Percentiles rank a stretch among this genome's conserved stretches.
Conservation (phyloP, 192 early-diverging fungal genomes). For the Phycomyces blakesleeanus region DNA sequence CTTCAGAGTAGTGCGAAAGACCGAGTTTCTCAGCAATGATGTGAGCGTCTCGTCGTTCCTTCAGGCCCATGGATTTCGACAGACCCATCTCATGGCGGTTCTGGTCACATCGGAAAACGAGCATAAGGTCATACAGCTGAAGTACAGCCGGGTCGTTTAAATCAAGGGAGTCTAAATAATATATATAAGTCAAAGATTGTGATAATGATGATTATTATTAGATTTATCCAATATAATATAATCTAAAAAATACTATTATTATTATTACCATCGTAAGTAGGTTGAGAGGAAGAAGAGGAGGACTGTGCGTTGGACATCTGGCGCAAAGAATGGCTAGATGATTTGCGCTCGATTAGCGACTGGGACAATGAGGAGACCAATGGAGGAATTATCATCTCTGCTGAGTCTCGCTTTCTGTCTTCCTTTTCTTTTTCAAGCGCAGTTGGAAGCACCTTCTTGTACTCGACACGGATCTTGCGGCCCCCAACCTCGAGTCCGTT, state of each 20-base stretch:
- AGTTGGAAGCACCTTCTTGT: conserved; percentile 70
- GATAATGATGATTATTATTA: no score
- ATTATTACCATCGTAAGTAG: neutral
- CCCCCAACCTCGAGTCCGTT: conserved; percentile 71
- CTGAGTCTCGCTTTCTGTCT: conserved; percentile 46
- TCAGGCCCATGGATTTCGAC: conserved; percentile 52
- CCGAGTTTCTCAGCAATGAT: conserved; percentile 72
- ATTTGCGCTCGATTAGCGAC: conserved; percentile 2
- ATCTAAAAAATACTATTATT: no score
- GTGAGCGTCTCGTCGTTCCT: conserved; percentile 60
- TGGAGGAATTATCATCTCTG: neutral
- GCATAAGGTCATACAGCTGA: conserved; percentile 66
- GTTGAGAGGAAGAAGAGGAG: neutral
- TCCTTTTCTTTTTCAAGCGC: conserved; percentile 40
- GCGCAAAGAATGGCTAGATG: neutral
- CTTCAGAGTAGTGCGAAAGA: conserved; percentile 45
- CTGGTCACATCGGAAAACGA: conserved; percentile 69
- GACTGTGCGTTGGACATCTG: neutral
- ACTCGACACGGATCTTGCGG: conserved; percentile 75
- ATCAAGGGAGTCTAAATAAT: conserved; percentile 42
- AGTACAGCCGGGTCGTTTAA: conserved; percentile 69
- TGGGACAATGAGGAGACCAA: neutral
- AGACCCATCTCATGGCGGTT: conserved; percentile 62
- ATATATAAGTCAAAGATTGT: neutral
- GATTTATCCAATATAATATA: no score